Conservation (phyloP, 305 asterid species). For the Fraxinus latifolia region DNA sequence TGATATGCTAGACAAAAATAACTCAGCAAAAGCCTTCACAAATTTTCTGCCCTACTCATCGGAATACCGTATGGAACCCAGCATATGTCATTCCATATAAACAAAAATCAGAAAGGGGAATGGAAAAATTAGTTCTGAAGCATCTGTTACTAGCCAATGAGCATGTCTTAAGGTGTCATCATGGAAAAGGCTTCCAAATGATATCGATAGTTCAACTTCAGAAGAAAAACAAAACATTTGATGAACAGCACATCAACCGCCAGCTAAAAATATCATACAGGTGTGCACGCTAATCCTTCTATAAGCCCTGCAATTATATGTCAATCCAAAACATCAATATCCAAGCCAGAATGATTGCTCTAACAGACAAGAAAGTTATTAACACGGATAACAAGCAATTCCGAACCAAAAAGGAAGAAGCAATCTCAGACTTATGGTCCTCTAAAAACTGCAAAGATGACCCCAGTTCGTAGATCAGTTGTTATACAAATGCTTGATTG, state of each 20-base stretch:
- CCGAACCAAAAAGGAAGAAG: slow-evolving; percentile 30
- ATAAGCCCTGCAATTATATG: slow-evolving; percentile 98
- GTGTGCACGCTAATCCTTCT: slow-evolving; percentile 97
- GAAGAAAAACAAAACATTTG: slow-evolving; percentile 87
- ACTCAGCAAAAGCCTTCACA: slow-evolving; percentile 29
- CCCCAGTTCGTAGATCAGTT: slow-evolving; percentile 17
- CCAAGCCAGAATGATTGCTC: slow-evolving; percentile 47
- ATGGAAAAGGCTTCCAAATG: slow-evolving; percentile 77
- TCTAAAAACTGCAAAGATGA: slow-evolving; percentile 25
- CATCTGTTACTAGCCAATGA: slow-evolving; percentile 59
- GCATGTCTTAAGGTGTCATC: slow-evolving; percentile 66
- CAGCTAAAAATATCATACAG: slow-evolving; percentile 91
- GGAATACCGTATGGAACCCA: slow-evolving; percentile 39
- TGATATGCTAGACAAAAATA: background rate
- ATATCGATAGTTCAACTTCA: slow-evolving; percentile 81
- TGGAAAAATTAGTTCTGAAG: slow-evolving; percentile 42
- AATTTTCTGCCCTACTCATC: slow-evolving; percentile 29
- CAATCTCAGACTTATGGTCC: slow-evolving; percentile 32
- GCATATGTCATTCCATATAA: slow-evolving; percentile 29
- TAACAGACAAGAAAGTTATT: slow-evolving; percentile 21
- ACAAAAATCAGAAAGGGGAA: slow-evolving; percentile 32
- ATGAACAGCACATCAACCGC: slow-evolving; percentile 99
- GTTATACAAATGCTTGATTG: slow-evolving; percentile 17
- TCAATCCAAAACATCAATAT: slow-evolving; percentile 95
- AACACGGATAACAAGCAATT: slow-evolving; percentile 31